A percentile compares a stretch with the other conserved stretches of the same genome.
These are phyloP conservation scores for Coriolopsis trogii DNA, from an alignment of 1,284 basidiomycete genomes.

Conservation along the genomic window DNA sequence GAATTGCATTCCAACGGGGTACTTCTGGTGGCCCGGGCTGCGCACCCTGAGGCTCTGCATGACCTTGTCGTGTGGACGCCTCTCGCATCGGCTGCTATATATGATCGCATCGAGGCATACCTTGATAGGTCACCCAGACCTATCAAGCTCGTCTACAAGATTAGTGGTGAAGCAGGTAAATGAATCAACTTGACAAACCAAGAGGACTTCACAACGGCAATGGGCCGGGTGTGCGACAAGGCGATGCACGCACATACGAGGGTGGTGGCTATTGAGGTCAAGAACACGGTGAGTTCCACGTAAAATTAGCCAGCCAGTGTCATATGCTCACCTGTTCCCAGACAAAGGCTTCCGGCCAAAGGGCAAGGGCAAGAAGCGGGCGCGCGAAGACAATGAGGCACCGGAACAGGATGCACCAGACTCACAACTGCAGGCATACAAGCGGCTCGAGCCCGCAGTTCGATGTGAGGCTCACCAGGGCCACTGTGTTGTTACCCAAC, in stretches of 20 bases:
- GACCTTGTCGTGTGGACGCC: no score
- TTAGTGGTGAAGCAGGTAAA: background rate
- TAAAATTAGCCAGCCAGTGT: background rate
- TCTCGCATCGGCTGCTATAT: no score
- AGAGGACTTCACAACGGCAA: conserved; percentile 3
- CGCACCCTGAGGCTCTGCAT: no score
- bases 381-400: background rate
- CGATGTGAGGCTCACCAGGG: conserved; percentile 3
- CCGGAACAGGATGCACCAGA: background rate
- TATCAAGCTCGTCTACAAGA: background rate
- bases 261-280: conserved; percentile 2
- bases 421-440: conserved; percentile 1
- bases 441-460: background rate
- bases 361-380: background rate
- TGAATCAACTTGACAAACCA: background rate
- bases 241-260: background rate
- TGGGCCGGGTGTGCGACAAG: background rate
- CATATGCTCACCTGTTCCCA: background rate
- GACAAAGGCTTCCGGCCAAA: background rate
- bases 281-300: conserved; percentile 1
- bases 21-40: no score
- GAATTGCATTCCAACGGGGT: no score
- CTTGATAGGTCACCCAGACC: conserved; percentile 1
- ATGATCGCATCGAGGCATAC: background rate
- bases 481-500: background rate